These are phyloP conservation scores for Starmerella bacillaris DNA, from an alignment of 805 yeast species.

Conservation along the genomic window DNA sequence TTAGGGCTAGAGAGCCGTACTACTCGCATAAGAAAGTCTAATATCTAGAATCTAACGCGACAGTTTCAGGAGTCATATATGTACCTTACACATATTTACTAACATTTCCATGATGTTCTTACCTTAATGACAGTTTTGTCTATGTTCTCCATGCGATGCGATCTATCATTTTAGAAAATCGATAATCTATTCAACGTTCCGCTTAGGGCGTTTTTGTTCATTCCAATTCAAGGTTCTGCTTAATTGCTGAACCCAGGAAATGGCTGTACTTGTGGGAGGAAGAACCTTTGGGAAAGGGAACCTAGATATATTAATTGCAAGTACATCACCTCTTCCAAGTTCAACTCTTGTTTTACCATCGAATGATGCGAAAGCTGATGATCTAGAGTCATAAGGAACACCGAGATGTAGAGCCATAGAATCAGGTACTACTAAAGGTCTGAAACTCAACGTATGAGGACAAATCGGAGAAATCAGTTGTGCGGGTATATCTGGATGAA, in stretches of 20 bases:
- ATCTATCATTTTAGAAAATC: too few species aligned
- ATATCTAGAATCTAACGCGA: too few species aligned
- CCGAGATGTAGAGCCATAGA: slow-evolving; percentile 71
- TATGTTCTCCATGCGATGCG: too few species aligned
- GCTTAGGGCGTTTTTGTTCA: slow-evolving; percentile 70
- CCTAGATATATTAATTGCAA: slow-evolving; percentile 67
- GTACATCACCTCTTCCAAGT: slow-evolving; percentile 63
- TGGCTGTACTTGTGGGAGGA: slow-evolving; percentile 33
- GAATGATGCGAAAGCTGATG: slow-evolving; percentile 93
- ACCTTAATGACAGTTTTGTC: neutral
- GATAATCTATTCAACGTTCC: too few species aligned
- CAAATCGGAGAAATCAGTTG: slow-evolving; percentile 89
- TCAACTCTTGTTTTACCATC: slow-evolving; percentile 86
- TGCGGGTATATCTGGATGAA: slow-evolving; percentile 86
- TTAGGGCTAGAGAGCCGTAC: too few species aligned
- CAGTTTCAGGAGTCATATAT: too few species aligned
- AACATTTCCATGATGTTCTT: neutral
- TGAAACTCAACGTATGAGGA: slow-evolving; percentile 82
- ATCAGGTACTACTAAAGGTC: slow-evolving; percentile 85
- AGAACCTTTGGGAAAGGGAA: slow-evolving; percentile 90
- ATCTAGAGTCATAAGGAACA: slow-evolving; percentile 64
- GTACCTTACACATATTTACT: too few species aligned
- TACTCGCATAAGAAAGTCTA: too few species aligned
- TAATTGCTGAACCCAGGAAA: slow-evolving; percentile 65
- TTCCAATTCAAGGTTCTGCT: slow-evolving; percentile 77